Conservation (phyloP, 371 early-diverging fungal genomes). For the Funneliformis caledonium region DNA sequence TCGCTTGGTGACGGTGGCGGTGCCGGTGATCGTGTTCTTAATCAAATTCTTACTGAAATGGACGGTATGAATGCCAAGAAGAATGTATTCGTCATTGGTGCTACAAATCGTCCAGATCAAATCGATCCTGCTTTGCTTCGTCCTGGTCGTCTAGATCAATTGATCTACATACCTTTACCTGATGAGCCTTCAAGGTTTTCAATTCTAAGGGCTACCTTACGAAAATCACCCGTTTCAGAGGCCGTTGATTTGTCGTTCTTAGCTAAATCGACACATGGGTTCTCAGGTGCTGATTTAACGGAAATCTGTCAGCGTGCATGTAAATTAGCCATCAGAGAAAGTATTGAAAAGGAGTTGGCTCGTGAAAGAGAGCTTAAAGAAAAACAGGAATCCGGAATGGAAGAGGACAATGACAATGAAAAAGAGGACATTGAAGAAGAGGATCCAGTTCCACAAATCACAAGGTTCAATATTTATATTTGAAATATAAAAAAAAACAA, state of each 20-base stretch:
- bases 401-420: conserved; percentile 49
- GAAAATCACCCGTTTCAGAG: conserved; percentile 93
- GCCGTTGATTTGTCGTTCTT: conserved; percentile 89
- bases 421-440: conserved; percentile 82
- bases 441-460: conserved; percentile 91
- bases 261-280: conserved; percentile 94
- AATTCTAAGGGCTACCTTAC: conserved; percentile 93
- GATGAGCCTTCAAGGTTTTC: conserved; percentile 89
- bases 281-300: conserved; percentile 99
- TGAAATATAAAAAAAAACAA: neutral
- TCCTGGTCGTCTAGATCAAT: conserved; percentile 99
- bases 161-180: conserved; percentile 99
- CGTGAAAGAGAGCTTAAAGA: conserved; percentile 75
- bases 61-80: conserved; percentile 99
- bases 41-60: conserved; percentile 99
- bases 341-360: conserved; percentile 92
- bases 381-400: conserved; percentile 68
- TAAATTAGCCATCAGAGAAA: conserved; percentile 99
- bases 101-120: conserved; percentile 99
- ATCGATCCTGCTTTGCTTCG: conserved; percentile 95
- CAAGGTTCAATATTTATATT: conserved; percentile 53
- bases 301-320: conserved; percentile 99
- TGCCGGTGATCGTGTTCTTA: conserved; percentile 98
- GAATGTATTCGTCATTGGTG: conserved; percentile 99
- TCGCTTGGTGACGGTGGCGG: conserved; percentile 92